Evolutionary conservation across 164 flowering plant genomes (phyloP).

Genomic region (Vitis amurensis): DNA sequence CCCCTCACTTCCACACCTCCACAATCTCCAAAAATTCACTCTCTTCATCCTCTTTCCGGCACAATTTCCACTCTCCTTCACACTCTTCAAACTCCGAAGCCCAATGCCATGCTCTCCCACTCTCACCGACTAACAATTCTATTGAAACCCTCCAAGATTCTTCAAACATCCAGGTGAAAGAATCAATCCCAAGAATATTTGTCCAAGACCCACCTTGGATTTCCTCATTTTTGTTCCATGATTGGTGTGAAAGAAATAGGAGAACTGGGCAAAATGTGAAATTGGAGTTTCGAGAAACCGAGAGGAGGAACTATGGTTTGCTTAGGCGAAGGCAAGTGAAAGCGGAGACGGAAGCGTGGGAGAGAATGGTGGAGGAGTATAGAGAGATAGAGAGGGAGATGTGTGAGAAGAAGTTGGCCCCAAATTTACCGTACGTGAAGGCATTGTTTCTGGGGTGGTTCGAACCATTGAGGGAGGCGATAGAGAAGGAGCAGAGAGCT

Average conservation of each 20-base stretch:
- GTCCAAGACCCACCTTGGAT: slow-evolving; percentile 80
- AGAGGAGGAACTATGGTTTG: slow-evolving; percentile 48
- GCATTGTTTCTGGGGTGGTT: slow-evolving; percentile 82
- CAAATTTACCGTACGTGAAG: slow-evolving; percentile 80
- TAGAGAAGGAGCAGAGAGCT: slow-evolving; percentile 58
- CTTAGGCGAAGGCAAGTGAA: slow-evolving; percentile 75
- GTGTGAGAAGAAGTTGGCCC: slow-evolving; percentile 80
- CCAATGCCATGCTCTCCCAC: slow-evolving; percentile 15
- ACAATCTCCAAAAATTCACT: slow-evolving; percentile 4
- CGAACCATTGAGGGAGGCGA: slow-evolving; percentile 74
- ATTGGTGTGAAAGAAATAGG: slow-evolving; percentile 20
- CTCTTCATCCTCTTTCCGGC: slow-evolving; percentile 34
- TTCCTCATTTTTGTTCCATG: slow-evolving; percentile 28
- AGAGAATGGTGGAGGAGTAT: slow-evolving; percentile 76
- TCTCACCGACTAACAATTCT: slow-evolving; percentile 29
- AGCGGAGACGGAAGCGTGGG: slow-evolving; percentile 92
- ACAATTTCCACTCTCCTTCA: slow-evolving; percentile 24
- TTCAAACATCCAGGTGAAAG: slow-evolving; percentile 17
- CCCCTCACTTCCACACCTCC: slow-evolving; percentile 4
- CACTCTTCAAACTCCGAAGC: slow-evolving; percentile 5
- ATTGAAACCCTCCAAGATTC: slow-evolving; percentile 27
- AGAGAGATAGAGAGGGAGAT: slow-evolving; percentile 71
- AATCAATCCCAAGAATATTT: slow-evolving; percentile 38
- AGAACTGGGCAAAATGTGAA: slow-evolving; percentile 14
- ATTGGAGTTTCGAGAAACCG: slow-evolving; percentile 35